These are phyloP conservation scores for Esteya vermicola DNA, from an alignment of 2,329 filamentous ascomycete species.

Conservation along the genomic window DNA sequence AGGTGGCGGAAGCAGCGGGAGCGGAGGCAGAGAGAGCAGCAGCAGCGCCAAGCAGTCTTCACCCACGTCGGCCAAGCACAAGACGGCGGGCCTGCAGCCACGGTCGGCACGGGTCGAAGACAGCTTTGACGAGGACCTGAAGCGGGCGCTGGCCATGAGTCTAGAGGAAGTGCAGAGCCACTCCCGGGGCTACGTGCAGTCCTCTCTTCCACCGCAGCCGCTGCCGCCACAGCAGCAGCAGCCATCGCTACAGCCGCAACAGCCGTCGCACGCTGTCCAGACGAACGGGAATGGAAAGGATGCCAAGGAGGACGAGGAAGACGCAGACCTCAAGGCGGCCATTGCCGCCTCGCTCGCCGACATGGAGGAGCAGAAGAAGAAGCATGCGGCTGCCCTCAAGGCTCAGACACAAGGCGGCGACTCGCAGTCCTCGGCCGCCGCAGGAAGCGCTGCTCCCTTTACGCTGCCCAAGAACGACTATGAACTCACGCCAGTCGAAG, in stretches of 20 bases:
- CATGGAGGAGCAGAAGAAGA: slow-evolving; percentile 96
- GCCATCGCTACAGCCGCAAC: slow-evolving; percentile 3
- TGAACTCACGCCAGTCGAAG: slow-evolving; percentile 83
- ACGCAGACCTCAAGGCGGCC: slow-evolving; percentile 83
- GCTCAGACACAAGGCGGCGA: slow-evolving; percentile 51
- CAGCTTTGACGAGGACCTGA: slow-evolving; percentile 87
- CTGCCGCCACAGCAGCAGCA: slow-evolving; percentile 4
- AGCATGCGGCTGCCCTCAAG: slow-evolving; percentile 71
- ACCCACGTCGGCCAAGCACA: slow-evolving; percentile 38
- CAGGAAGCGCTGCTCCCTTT: too few species aligned
- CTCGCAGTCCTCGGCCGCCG: slow-evolving; percentile 28
- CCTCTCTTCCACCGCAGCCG: too few species aligned
- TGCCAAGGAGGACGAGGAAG: slow-evolving; percentile 74
- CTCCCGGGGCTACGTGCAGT: slow-evolving; percentile 58
- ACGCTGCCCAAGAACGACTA: slow-evolving; percentile 76
- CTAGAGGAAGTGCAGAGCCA: slow-evolving; percentile 79
- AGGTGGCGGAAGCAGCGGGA: slow-evolving; percentile 24
- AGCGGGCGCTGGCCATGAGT: slow-evolving; percentile 90
- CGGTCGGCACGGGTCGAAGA: slow-evolving; percentile 78
- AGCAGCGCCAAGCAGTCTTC: slow-evolving; percentile 15
- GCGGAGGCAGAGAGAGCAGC: too few species aligned
- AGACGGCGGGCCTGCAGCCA: slow-evolving; percentile 65
- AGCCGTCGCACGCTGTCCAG: slow-evolving; percentile 9
- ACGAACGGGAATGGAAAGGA: too few species aligned
- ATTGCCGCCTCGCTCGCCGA: slow-evolving; percentile 90